phyloP scores from a whole-genome alignment of 768 basidiomycete genomes.

The Termitomyces sp. region DNA sequence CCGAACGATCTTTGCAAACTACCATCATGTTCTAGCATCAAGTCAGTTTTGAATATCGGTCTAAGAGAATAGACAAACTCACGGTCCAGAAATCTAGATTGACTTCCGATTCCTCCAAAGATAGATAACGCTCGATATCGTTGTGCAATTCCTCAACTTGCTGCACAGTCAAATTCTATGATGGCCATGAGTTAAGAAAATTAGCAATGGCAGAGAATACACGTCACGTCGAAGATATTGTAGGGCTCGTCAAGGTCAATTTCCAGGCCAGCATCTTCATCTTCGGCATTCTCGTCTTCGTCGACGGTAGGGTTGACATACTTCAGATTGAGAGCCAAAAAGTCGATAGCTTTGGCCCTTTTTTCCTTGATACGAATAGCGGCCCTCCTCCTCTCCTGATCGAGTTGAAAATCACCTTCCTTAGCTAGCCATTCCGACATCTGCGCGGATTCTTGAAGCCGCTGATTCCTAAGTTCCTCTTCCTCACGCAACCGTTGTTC shows the following conservation, averaged over 20 bases:
- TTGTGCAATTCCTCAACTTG: conserved; percentile 94
- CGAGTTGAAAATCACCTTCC: conserved; percentile 95
- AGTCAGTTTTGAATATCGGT: background rate
- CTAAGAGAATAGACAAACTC: conserved; percentile 28
- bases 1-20: conserved; percentile 87
- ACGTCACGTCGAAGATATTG: conserved; percentile 90
- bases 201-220: background rate
- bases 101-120: conserved; percentile 75
- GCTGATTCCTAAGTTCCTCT: conserved; percentile 85
- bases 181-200: conserved; percentile 12
- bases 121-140: conserved; percentile 90
- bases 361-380: conserved; percentile 95
- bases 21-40: conserved; percentile 87
- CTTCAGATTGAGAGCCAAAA: conserved; percentile 91
- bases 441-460: conserved; percentile 90
- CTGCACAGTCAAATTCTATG: conserved; percentile 75
- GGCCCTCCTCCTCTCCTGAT: conserved; percentile 88
- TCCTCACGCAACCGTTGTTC: conserved; percentile 88
- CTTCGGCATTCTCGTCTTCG: conserved; percentile 52
- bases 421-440: conserved; percentile 98
- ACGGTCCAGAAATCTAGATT: conserved; percentile 98
- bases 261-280: conserved; percentile 85
- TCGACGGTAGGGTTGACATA: conserved; percentile 75
- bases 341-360: conserved; percentile 97
- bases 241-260: conserved; percentile 99